Conservation (phyloP, 257 asterid genomes). For the Primulina tabacum region DNA sequence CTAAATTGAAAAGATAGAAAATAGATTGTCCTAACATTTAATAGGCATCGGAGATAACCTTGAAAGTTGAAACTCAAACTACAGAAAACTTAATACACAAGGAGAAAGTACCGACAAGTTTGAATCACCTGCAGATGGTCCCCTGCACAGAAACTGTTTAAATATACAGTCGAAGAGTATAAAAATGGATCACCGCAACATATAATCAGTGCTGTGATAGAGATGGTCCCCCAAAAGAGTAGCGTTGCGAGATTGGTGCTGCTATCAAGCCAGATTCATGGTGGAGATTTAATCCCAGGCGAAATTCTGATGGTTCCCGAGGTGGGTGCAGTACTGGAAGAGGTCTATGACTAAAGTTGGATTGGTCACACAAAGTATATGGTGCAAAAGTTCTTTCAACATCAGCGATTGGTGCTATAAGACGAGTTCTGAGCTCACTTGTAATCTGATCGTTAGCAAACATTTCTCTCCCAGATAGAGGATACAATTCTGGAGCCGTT, state of each 20-base stretch:
- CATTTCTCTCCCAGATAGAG: conserved; percentile 29
- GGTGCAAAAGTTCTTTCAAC: conserved; percentile 31
- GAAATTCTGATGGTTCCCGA: conserved; percentile 30
- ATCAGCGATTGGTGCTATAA: conserved; percentile 27
- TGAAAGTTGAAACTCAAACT: neutral
- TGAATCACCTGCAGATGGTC: neutral
- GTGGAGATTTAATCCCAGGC: conserved; percentile 26
- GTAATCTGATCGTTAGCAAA: conserved; percentile 27
- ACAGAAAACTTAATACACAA: conserved; percentile 18
- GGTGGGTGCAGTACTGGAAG: conserved; percentile 28
- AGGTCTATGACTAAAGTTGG: conserved; percentile 27
- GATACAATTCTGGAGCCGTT: conserved; percentile 33
- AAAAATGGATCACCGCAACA: neutral
- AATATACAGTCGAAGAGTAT: neutral
- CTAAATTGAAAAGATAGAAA: no score
- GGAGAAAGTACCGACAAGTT: neutral
- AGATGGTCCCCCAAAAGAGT: conserved; percentile 63
- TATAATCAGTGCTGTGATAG: conserved; percentile 33
- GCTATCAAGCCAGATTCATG: conserved; percentile 29
- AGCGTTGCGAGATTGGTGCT: conserved; percentile 52
- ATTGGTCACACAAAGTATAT: conserved; percentile 26
- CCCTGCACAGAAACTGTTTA: neutral
- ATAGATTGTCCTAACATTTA: neutral
- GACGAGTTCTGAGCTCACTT: conserved; percentile 25
- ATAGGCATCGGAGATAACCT: conserved; percentile 1